Conservation (phyloP, 257 asterid species). For the Salvia rosmarinus region DNA sequence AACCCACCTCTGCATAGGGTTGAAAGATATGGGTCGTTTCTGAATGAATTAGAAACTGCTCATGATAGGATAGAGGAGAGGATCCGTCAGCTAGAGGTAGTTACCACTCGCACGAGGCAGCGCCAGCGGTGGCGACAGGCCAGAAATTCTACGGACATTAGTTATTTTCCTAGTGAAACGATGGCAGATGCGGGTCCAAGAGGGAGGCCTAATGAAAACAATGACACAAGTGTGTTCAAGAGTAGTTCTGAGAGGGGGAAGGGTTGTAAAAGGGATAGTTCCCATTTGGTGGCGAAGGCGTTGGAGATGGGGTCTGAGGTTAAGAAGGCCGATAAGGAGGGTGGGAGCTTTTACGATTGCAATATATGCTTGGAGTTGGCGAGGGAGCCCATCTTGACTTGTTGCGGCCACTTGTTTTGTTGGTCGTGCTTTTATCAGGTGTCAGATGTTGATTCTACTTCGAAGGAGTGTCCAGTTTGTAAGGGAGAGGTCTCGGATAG, state of each 20-base stretch:
- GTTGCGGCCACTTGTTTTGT: constrained; percentile 80
- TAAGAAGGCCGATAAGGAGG: constrained; percentile 53
- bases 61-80: constrained; percentile 75
- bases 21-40: constrained; percentile 50
- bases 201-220: constrained; percentile 39
- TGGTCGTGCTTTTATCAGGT: constrained; percentile 77
- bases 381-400: constrained; percentile 64
- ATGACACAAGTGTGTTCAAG: constrained; percentile 32
- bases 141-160: constrained; percentile 41
- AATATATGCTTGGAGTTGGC: constrained; percentile 75
- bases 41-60: constrained; percentile 60
- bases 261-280: constrained; percentile 73
- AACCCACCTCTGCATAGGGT: constrained; percentile 50
- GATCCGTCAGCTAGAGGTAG: constrained; percentile 81
- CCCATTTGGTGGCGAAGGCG: constrained; percentile 79
- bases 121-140: constrained; percentile 68
- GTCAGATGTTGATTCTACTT: constrained; percentile 54
- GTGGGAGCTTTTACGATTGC: constrained; percentile 72
- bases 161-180: constrained; percentile 35
- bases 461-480: constrained; percentile 75
- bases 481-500: constrained; percentile 56
- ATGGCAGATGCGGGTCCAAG: constrained; percentile 37
- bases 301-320: constrained; percentile 57
- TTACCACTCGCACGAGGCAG: constrained; percentile 70
- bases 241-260: constrained; percentile 47